These are phyloP conservation scores for Candida xyloterini DNA, from an alignment of 805 yeast genomes.

Conservation along the genomic window DNA sequence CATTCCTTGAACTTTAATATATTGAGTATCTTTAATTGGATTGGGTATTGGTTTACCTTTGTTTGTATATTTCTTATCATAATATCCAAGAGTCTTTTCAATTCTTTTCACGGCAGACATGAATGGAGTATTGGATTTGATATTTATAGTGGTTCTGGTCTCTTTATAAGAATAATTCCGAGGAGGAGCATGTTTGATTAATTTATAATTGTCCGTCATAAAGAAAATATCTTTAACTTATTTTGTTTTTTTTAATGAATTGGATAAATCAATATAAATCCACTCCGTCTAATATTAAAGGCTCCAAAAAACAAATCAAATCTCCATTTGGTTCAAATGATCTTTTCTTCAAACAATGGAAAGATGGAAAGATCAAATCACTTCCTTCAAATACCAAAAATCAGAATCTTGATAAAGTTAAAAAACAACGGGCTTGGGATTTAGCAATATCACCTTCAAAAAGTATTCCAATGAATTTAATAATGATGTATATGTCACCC, in stretches of 20 bases:
- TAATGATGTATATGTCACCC: conserved; percentile 93
- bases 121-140: conserved; percentile 68
- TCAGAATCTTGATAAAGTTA: conserved; percentile 36
- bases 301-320: conserved; percentile 4
- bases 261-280: conserved; percentile 12
- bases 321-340: conserved; percentile 24
- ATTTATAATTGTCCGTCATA: conserved; percentile 32
- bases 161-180: conserved; percentile 41
- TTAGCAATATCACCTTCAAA: conserved; percentile 80
- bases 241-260: conserved; percentile 1
- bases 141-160: conserved; percentile 46
- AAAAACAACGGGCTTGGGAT: conserved; percentile 78
- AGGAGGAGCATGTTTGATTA: conserved; percentile 56
- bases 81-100: conserved; percentile 42
- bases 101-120: conserved; percentile 70
- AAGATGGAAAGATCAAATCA: conserved; percentile 12
- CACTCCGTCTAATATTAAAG: conserved; percentile 1
- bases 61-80: conserved; percentile 40
- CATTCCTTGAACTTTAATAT: conserved; percentile 66
- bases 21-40: conserved; percentile 30
- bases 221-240: conserved; percentile 7
- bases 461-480: conserved; percentile 78
- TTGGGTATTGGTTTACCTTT: conserved; percentile 31
- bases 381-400: conserved; percentile 3
- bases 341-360: conserved; percentile 15